A percentile compares a stretch with the other conserved stretches of the same genome.
These are phyloP conservation scores for Santalum album DNA, from an alignment of 164 flowering plant species.

Conservation along the genomic window DNA sequence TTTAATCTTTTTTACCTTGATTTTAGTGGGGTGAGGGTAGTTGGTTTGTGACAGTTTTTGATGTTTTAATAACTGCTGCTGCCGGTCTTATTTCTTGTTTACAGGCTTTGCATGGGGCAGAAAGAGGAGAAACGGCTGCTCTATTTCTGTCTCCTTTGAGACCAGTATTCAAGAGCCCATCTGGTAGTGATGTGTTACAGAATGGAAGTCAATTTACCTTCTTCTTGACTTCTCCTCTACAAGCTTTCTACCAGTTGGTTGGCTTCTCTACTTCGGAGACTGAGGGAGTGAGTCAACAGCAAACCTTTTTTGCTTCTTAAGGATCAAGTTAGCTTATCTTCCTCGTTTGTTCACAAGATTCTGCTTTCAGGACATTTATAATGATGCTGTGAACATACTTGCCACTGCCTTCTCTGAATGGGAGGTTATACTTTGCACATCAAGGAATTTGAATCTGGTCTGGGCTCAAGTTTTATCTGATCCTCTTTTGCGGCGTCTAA, in stretches of 20 bases:
- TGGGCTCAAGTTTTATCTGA: constrained; percentile 93
- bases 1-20: neutral
- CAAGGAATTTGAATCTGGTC: constrained; percentile 53
- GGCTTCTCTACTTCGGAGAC: constrained; percentile 39
- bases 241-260: constrained; percentile 76
- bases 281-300: constrained; percentile 41
- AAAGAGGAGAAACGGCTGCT: constrained; percentile 86
- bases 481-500: constrained; percentile 76
- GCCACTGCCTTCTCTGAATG: constrained; percentile 63
- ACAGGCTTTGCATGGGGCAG: constrained; percentile 87
- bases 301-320: neutral
- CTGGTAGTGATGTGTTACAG: constrained; percentile 26
- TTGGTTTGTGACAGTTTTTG: no score
- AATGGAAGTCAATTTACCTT: constrained; percentile 88
- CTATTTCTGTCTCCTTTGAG: constrained; percentile 74
- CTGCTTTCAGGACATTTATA: constrained; percentile 44
- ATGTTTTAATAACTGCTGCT: no score
- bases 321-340: neutral
- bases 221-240: constrained; percentile 84
- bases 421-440: constrained; percentile 76
- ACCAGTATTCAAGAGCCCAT: constrained; percentile 37
- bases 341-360: constrained; percentile 1
- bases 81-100: constrained; percentile 2
- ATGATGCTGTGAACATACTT: constrained; percentile 57
- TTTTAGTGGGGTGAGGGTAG: no score